Evolutionary conservation across 176 grass and related monocot species (phyloP).

Genomic region (Lolium multiflorum): DNA sequence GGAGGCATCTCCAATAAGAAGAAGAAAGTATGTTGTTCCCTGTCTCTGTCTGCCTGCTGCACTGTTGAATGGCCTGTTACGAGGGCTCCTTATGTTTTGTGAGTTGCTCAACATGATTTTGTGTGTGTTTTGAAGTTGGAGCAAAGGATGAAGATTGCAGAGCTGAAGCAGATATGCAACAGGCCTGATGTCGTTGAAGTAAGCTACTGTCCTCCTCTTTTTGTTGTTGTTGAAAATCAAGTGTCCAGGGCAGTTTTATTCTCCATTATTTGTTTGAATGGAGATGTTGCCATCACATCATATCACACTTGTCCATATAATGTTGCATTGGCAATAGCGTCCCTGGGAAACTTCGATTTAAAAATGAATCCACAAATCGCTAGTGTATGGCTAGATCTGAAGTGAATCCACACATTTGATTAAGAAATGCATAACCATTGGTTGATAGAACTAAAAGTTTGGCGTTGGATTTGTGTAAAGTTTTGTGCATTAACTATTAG

Average conservation of each 20-base stretch:
- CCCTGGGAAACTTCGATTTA: too few relatives aligned
- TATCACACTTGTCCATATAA: not conserved
- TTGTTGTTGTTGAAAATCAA: not conserved
- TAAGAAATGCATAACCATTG: not conserved
- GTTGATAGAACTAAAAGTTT: not conserved
- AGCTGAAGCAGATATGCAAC: conserved; percentile 86
- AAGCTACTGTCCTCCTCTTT: not conserved
- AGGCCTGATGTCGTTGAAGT: conserved; percentile 95
- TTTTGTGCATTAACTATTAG: not conserved
- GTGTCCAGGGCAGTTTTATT: not conserved
- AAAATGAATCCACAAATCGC: not conserved
- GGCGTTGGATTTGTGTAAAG: too few relatives aligned
- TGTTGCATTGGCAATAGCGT: not conserved
- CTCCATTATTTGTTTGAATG: not conserved
- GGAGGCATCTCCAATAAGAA: conserved; percentile 87
- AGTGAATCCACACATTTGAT: not conserved
- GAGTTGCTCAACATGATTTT: not conserved
- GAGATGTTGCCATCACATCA: not conserved
- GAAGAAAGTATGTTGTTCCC: conserved; percentile 63
- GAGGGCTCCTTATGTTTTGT: not conserved
- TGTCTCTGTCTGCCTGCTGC: not conserved
- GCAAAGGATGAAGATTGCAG: conserved; percentile 92
- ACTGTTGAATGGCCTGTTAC: not conserved
- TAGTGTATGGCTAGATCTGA: not conserved
- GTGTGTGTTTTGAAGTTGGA: conserved; percentile 54